Evolutionary conservation across 2,329 filamentous ascomycete species (phyloP).

Genomic region (Fusarium sulawesiense): DNA sequence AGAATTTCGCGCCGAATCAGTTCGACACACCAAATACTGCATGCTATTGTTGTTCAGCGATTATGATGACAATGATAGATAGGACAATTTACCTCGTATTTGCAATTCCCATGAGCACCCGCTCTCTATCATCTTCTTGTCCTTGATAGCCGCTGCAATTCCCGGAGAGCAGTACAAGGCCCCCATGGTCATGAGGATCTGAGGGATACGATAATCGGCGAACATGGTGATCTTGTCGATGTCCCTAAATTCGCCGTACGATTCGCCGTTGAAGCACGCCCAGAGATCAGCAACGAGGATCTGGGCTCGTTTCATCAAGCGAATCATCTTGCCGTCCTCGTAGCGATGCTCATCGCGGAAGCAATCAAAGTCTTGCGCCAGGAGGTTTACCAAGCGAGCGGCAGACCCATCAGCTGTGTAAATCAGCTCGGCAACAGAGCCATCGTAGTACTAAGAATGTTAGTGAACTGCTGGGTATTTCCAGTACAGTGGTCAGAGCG

Average conservation of each 20-base stretch:
- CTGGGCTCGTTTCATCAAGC: slow-evolving; percentile 92
- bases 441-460: slow-evolving; percentile 73
- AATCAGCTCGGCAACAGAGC: slow-evolving; percentile 79
- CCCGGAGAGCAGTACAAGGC: slow-evolving; percentile 87
- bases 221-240: slow-evolving; percentile 99
- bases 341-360: slow-evolving; percentile 86
- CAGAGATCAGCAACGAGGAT: slow-evolving; percentile 96
- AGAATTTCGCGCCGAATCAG: slow-evolving; percentile 85
- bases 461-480: slow-evolving; percentile 1
- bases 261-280: slow-evolving; percentile 89
- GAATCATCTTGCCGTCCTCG: slow-evolving; percentile 76
- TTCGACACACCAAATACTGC: slow-evolving; percentile 97
- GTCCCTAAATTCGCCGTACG: slow-evolving; percentile 84
- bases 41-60: slow-evolving; percentile 62
- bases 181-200: slow-evolving; percentile 86
- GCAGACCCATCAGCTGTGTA: slow-evolving; percentile 81
- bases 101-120: slow-evolving; percentile 87
- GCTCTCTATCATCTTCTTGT: slow-evolving; percentile 72
- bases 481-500: neutral
- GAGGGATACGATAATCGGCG: slow-evolving; percentile 95
- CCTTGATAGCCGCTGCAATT: slow-evolving; percentile 76
- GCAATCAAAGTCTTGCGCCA: slow-evolving; percentile 84
- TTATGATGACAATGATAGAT: neutral
- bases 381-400: slow-evolving; percentile 83
- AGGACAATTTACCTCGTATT: slow-evolving; percentile 71